A percentile compares a stretch with the other conserved stretches of the same genome.
Conservation (phyloP, 192 early-diverging fungal species). For the Coemansia sp. region DNA sequence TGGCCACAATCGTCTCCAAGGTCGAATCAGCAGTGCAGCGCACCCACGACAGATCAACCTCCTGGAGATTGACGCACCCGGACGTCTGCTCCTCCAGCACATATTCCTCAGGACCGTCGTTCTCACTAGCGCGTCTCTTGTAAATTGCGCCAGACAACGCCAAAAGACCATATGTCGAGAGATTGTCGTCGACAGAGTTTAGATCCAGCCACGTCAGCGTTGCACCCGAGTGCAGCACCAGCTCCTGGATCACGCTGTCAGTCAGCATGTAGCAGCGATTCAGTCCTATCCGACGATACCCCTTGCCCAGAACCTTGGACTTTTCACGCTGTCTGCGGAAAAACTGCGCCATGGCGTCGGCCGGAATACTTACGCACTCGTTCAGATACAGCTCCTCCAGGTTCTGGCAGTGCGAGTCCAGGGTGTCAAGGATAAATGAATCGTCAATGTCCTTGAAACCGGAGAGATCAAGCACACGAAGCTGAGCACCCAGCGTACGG, state of each 20-base stretch:
- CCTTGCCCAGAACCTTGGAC: not conserved
- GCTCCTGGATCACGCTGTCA: conserved; percentile 60
- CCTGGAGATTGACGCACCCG: conserved; percentile 54
- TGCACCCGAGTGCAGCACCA: conserved; percentile 62
- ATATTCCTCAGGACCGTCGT: not conserved
- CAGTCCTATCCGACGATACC: conserved; percentile 55
- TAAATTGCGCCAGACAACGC: conserved; percentile 49
- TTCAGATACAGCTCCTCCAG: conserved; percentile 38
- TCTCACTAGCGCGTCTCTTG: not conserved
- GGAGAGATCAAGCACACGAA: conserved; percentile 32
- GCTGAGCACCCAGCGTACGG: conserved; percentile 26
- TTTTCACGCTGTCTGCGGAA: conserved; percentile 24
- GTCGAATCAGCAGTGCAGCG: conserved; percentile 72
- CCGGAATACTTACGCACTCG: conserved; percentile 32
- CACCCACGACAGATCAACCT: conserved; percentile 77
- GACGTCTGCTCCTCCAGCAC: conserved; percentile 21
- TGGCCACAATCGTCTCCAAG: conserved; percentile 59
- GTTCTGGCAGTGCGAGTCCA: conserved; percentile 14
- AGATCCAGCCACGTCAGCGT: conserved; percentile 62
- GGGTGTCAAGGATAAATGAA: conserved; percentile 19
- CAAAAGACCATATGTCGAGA: conserved; percentile 61
- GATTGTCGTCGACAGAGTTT: conserved; percentile 70
- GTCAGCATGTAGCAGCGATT: conserved; percentile 66
- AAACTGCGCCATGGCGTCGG: conserved; percentile 28
- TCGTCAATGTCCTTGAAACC: conserved; percentile 47